Evolutionary conservation across 371 early-diverging fungal species (phyloP).

Genomic region (Nematocida parisii): DNA sequence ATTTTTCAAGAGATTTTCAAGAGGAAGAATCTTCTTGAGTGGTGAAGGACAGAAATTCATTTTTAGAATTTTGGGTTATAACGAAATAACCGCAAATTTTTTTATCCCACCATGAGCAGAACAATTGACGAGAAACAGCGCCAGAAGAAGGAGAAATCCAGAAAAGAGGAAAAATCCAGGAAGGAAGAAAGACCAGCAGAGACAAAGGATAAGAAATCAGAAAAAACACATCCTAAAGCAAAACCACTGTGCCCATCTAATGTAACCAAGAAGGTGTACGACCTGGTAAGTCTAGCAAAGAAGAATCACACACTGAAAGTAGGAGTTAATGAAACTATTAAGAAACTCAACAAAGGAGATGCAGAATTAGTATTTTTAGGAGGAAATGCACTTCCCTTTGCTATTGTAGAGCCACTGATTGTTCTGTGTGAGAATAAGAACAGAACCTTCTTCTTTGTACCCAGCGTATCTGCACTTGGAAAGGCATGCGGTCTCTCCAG

Average conservation of each 20-base stretch:
- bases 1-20: background rate
- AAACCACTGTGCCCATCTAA: constrained; percentile 72
- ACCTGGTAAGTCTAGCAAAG: constrained; percentile 87
- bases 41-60: background rate
- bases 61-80: background rate
- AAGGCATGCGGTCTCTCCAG: constrained; percentile 94
- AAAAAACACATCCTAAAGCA: constrained; percentile 44
- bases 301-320: constrained; percentile 96
- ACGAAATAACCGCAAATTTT: constrained; percentile 5
- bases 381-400: constrained; percentile 91
- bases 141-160: constrained; percentile 32
- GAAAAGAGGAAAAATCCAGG: constrained; percentile 27
- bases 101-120: constrained; percentile 2
- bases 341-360: constrained; percentile 96
- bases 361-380: constrained; percentile 96
- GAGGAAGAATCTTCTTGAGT: background rate
- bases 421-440: constrained; percentile 97
- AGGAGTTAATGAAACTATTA: constrained; percentile 98
- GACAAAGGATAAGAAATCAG: constrained; percentile 6
- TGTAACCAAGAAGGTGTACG: constrained; percentile 84
- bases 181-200: constrained; percentile 15
- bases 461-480: constrained; percentile 89
- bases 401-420: constrained; percentile 89
- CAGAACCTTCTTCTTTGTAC: constrained; percentile 92
- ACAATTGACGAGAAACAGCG: constrained; percentile 5